Percentiles rank a stretch among this genome's conserved stretches.
These are phyloP conservation scores for Withania somnifera DNA, from an alignment of 305 asterid genomes.

Conservation along the genomic window DNA sequence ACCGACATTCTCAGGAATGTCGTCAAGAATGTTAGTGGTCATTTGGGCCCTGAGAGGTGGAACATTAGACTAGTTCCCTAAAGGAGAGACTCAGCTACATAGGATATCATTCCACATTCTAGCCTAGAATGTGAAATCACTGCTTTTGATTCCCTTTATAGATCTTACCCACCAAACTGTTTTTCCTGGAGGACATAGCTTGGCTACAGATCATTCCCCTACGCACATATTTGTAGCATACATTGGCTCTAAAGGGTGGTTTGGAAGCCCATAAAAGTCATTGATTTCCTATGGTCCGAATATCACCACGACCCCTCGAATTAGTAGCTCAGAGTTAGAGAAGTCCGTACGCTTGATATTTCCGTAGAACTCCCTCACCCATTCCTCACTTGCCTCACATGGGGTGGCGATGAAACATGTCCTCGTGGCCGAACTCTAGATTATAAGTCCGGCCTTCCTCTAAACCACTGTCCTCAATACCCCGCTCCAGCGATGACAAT, in stretches of 20 bases:
- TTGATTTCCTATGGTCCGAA: neutral
- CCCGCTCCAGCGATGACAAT: too few species aligned
- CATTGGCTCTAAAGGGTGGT: neutral
- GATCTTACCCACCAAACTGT: fast-evolving
- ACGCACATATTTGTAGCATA: neutral
- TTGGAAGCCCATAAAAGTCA: neutral
- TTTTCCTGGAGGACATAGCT: too few species aligned
- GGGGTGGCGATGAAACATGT: neutral
- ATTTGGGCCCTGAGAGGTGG: too few species aligned
- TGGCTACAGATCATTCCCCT: neutral
- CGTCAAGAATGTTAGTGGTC: too few species aligned
- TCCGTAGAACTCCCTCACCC: neutral
- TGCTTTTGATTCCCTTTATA: neutral
- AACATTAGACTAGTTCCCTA: too few species aligned
- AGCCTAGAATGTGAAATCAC: neutral
- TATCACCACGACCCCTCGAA: too few species aligned
- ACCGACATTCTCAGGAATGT: too few species aligned
- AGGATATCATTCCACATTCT: too few species aligned
- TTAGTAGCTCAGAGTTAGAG: neutral
- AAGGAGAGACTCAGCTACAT: neutral
- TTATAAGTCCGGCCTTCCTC: too few species aligned
- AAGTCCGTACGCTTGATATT: neutral
- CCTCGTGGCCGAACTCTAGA: neutral
- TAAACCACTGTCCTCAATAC: too few species aligned
- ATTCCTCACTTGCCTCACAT: neutral